phyloP scores from a whole-genome alignment of 2,329 filamentous ascomycete genomes.

The Sporothrix curviconia region DNA sequence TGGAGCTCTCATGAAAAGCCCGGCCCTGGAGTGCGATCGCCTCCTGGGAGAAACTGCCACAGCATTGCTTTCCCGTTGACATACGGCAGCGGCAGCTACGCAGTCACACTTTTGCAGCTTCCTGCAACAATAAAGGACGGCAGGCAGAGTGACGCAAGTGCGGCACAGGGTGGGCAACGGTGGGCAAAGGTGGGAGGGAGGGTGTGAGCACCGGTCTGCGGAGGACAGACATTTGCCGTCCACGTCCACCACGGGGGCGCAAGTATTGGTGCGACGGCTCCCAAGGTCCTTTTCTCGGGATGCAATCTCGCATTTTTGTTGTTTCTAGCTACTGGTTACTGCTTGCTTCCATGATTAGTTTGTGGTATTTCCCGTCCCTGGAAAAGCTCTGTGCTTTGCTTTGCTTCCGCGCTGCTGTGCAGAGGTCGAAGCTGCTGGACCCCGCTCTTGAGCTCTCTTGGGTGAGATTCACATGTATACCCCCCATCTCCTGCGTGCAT shows the following conservation, averaged over 20 bases:
- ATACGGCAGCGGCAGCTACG: neutral
- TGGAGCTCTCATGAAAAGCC: neutral
- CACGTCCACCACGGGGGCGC: neutral
- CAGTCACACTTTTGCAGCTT: too few species aligned
- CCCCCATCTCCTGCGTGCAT: too few species aligned
- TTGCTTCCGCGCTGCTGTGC: too few species aligned
- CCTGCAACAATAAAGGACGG: neutral
- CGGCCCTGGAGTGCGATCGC: neutral
- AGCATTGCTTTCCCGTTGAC: neutral
- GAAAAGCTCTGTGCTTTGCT: too few species aligned
- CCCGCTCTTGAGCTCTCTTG: too few species aligned
- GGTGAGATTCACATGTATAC: too few species aligned
- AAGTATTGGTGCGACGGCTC: neutral
- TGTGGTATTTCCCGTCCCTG: too few species aligned
- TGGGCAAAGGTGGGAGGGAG: neutral
- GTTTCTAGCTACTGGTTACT: neutral
- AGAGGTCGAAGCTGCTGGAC: too few species aligned
- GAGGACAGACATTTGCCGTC: slow-evolving; percentile 3
- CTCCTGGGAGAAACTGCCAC: neutral
- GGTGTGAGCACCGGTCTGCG: neutral
- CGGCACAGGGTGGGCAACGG: neutral
- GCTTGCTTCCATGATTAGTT: neutral
- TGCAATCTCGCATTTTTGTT: neutral
- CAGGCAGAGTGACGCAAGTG: neutral
- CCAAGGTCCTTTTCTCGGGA: neutral